phyloP scores from a whole-genome alignment of 108 stramenopile genomes.

The Asterionellopsis glacialis region DNA sequence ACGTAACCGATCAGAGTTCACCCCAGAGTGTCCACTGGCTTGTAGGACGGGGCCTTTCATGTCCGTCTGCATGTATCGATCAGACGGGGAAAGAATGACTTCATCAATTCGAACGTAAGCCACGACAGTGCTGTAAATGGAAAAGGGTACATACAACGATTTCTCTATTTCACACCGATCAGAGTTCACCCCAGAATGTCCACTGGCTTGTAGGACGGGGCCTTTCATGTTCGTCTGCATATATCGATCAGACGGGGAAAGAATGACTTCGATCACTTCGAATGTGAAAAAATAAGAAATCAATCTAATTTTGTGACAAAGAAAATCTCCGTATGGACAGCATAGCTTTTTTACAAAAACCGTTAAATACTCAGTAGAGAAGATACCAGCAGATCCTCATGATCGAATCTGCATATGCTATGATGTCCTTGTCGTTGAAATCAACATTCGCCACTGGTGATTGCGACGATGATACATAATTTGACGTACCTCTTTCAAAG shows the following conservation, averaged over 20 bases:
- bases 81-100: constrained; percentile 84
- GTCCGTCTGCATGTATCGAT: constrained; percentile 79
- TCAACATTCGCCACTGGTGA: too few species aligned
- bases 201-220: constrained; percentile 88
- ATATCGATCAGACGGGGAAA: constrained; percentile 91
- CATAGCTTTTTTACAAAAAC: background rate
- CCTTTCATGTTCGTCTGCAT: constrained; percentile 76
- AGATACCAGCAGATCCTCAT: too few species aligned
- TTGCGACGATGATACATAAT: too few species aligned
- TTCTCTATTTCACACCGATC: constrained; percentile 42
- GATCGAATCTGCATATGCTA: too few species aligned
- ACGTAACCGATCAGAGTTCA: constrained; percentile 78
- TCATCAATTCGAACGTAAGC: constrained; percentile 5
- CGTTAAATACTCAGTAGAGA: background rate
- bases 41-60: constrained; percentile 85
- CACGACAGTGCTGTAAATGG: background rate
- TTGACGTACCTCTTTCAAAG: constrained; percentile 56
- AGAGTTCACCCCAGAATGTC: constrained; percentile 85
- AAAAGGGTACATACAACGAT: background rate
- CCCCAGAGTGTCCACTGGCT: constrained; percentile 87
- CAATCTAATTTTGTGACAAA: background rate
- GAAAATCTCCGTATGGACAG: background rate
- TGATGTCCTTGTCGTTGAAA: too few species aligned
- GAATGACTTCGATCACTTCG: constrained; percentile 83
- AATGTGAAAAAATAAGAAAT: background rate